These are phyloP conservation scores for Raffaelea ambrosiae DNA, from an alignment of 2,329 filamentous ascomycete species.

Conservation along the genomic window DNA sequence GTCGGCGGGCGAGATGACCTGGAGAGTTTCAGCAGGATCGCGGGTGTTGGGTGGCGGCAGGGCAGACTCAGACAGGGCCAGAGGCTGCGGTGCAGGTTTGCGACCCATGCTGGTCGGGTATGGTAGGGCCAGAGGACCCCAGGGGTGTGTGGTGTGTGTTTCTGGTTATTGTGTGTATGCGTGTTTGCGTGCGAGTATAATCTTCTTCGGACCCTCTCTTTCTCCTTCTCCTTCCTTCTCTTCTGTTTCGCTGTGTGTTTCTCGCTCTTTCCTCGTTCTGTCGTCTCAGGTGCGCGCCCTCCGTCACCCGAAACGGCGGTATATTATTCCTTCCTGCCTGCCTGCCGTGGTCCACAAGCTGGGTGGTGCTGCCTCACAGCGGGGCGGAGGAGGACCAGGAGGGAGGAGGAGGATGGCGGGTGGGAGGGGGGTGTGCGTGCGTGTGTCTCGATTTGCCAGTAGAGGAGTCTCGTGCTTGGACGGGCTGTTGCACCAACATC, in stretches of 20 bases:
- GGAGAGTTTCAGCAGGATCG: slow-evolving; percentile 24
- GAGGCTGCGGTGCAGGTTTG: slow-evolving; percentile 50
- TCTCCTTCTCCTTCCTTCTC: neutral
- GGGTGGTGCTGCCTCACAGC: too few relatives aligned
- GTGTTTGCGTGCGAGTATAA: neutral
- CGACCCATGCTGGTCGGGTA: slow-evolving; percentile 40
- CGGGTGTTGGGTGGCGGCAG: slow-evolving; percentile 22
- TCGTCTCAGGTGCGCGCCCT: too few relatives aligned
- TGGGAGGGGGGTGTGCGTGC: too few relatives aligned
- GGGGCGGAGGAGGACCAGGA: too few relatives aligned
- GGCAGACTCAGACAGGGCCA: slow-evolving; percentile 38
- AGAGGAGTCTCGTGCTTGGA: too few relatives aligned
- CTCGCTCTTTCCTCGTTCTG: neutral
- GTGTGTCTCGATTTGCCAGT: too few relatives aligned
- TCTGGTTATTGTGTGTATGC: slow-evolving; percentile 9
- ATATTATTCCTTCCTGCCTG: too few relatives aligned
- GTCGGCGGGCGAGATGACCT: slow-evolving; percentile 24
- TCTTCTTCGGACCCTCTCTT: slow-evolving; percentile 22
- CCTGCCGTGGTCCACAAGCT: too few relatives aligned
- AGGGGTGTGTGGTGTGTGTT: neutral
- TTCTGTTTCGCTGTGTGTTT: neutral
- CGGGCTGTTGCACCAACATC: too few relatives aligned
- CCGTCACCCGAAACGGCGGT: too few relatives aligned
- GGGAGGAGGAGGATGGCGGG: too few relatives aligned
- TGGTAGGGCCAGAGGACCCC: neutral